Percentiles rank a stretch among this genome's conserved stretches.
phyloP scores from a whole-genome alignment of 202 grass and related monocot genomes.

The Carex arenaria region DNA sequence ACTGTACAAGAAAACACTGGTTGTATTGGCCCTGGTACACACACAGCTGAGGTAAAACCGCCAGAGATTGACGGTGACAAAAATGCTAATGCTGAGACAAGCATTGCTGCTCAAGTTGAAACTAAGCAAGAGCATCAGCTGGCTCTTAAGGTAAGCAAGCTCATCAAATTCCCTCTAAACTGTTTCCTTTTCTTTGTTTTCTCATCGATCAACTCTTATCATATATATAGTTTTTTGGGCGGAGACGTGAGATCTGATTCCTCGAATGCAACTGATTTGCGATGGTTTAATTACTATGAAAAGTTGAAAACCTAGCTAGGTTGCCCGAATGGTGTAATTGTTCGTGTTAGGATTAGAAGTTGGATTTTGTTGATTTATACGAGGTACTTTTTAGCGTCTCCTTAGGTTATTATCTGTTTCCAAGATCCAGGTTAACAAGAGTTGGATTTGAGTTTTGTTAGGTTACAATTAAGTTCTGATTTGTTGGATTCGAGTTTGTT shows the following conservation, averaged over 20 bases:
- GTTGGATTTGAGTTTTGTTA: neutral
- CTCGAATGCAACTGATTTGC: neutral
- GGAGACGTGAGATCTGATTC: neutral
- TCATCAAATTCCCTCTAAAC: neutral
- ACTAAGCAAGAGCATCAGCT: neutral
- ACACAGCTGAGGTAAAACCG: neutral
- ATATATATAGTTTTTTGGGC: neutral
- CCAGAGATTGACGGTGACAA: too few species aligned
- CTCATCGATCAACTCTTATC: neutral
- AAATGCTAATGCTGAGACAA: too few species aligned
- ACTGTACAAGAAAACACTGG: neutral
- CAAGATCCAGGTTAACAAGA: neutral
- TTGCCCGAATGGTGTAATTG: neutral
- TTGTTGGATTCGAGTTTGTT: neutral
- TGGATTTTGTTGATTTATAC: neutral
- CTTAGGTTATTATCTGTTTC: neutral
- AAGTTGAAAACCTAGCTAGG: neutral
- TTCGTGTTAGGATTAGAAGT: neutral
- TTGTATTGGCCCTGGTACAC: neutral
- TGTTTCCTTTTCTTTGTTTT: neutral
- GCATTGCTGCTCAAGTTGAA: too few species aligned
- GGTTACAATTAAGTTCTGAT: neutral
- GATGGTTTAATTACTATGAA: neutral
- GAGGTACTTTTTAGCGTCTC: neutral
- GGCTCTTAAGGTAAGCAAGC: neutral